phyloP scores from a whole-genome alignment of 2,329 filamentous ascomycete species.

The Exophiala sideris region DNA sequence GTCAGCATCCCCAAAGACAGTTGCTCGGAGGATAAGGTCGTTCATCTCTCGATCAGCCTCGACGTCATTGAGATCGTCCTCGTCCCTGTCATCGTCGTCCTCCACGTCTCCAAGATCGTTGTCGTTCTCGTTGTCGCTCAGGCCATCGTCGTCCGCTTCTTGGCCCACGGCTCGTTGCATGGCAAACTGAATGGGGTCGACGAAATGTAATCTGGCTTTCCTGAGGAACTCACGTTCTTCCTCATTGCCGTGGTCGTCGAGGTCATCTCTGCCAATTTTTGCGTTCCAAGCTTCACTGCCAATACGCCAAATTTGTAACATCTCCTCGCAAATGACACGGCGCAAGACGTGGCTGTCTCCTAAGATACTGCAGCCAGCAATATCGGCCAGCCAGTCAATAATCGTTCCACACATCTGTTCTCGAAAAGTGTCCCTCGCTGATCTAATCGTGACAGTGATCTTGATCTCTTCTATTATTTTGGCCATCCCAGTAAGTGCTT shows the following conservation, averaged over 20 bases:
- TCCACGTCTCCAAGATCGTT: slow-evolving; percentile 49
- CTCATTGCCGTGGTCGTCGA: slow-evolving; percentile 74
- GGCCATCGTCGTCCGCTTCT: slow-evolving; percentile 37
- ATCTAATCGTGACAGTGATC: slow-evolving; percentile 90
- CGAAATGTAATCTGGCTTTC: slow-evolving; percentile 39
- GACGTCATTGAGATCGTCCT: slow-evolving; percentile 28
- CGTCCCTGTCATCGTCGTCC: slow-evolving; percentile 34
- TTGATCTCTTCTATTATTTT: slow-evolving; percentile 92
- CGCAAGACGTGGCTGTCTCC: slow-evolving; percentile 75
- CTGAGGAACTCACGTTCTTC: slow-evolving; percentile 44
- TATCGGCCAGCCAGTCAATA: slow-evolving; percentile 92
- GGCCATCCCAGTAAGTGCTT: slow-evolving; percentile 71
- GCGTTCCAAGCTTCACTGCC: slow-evolving; percentile 81
- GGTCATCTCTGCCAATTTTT: slow-evolving; percentile 70
- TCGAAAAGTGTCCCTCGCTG: slow-evolving; percentile 88
- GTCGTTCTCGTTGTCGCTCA: slow-evolving; percentile 40
- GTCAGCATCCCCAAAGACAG: slow-evolving; percentile 20
- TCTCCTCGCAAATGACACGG: slow-evolving; percentile 81
- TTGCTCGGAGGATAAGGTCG: slow-evolving; percentile 20
- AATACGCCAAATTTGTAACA: slow-evolving; percentile 80
- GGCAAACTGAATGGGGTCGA: slow-evolving; percentile 40
- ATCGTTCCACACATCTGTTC: slow-evolving; percentile 99
- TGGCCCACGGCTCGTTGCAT: slow-evolving; percentile 36
- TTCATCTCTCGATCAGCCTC: slow-evolving; percentile 23
- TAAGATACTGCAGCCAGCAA: slow-evolving; percentile 82